Conservation (phyloP, 257 asterid genomes). For the Petunia axillaris region DNA sequence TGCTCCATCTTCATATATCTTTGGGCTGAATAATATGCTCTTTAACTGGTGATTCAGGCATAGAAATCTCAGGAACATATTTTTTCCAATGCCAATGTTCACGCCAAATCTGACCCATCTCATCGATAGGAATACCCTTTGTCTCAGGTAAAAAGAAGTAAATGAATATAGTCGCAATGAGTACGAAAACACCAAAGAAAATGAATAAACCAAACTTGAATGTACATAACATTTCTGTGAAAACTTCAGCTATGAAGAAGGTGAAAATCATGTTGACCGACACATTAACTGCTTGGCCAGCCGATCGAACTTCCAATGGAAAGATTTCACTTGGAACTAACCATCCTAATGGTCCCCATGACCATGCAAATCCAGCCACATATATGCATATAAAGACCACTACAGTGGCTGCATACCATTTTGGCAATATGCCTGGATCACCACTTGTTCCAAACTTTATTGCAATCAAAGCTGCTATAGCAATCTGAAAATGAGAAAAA, state of each 20-base stretch:
- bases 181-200: constrained; percentile 60
- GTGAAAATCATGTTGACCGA: constrained; percentile 78
- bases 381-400: constrained; percentile 69
- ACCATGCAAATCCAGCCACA: constrained; percentile 75
- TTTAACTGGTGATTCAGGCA: constrained; percentile 32
- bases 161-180: constrained; percentile 55
- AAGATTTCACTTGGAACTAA: constrained; percentile 81
- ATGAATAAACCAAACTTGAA: constrained; percentile 73
- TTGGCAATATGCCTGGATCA: constrained; percentile 47
- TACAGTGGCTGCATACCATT: constrained; percentile 65
- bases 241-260: constrained; percentile 57
- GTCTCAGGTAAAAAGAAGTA: constrained; percentile 75
- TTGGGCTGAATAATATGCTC: neutral
- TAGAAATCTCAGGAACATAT: constrained; percentile 29
- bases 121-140: constrained; percentile 75
- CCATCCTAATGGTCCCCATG: constrained; percentile 95
- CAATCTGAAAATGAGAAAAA: constrained; percentile 37
- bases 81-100: constrained; percentile 76
- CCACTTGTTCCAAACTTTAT: constrained; percentile 68
- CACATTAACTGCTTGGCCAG: constrained; percentile 68
- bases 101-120: constrained; percentile 72
- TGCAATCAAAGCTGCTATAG: constrained; percentile 54
- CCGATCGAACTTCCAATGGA: constrained; percentile 72
- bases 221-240: constrained; percentile 67
- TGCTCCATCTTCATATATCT: neutral